Percentiles rank a stretch among this genome's conserved stretches.
Evolutionary conservation across 352 stramenopile species (phyloP).

Genomic region (Phytophthora fragariaefolia): DNA sequence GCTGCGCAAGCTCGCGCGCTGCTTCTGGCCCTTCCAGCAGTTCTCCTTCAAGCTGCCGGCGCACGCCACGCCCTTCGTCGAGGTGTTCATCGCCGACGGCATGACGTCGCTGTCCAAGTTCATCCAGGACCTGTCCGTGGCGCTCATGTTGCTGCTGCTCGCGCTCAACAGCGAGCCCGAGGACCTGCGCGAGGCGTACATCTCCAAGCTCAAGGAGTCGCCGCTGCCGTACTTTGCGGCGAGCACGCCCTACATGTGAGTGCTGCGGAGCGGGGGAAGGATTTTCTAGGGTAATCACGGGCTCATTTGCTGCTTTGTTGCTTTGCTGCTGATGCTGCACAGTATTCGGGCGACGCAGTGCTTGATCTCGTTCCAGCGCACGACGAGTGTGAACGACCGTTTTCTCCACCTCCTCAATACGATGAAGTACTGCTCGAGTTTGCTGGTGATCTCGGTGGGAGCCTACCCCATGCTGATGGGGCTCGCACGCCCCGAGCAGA

Average conservation of each 20-base stretch:
- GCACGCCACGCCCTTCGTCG: conserved; percentile 70
- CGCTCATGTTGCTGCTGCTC: conserved; percentile 65
- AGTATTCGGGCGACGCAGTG: conserved; percentile 84
- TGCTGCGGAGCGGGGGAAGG: background rate
- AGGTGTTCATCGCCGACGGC: conserved; percentile 83
- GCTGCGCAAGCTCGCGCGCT: conserved; percentile 53
- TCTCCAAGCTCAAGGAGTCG: conserved; percentile 77
- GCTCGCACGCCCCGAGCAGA: conserved; percentile 51
- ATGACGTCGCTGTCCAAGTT: conserved; percentile 89
- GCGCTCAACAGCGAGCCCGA: conserved; percentile 58
- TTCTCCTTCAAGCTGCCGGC: conserved; percentile 59
- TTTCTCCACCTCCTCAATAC: conserved; percentile 88
- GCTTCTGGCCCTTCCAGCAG: conserved; percentile 75
- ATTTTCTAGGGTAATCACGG: too few relatives aligned
- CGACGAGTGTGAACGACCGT: conserved; percentile 66
- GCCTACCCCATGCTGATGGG: conserved; percentile 79
- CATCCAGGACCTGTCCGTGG: conserved; percentile 72
- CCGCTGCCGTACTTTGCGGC: conserved; percentile 76
- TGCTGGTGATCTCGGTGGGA: conserved; percentile 81
- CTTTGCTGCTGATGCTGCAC: too few relatives aligned
- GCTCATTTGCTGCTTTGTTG: too few relatives aligned
- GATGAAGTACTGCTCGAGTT: conserved; percentile 86
- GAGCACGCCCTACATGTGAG: conserved; percentile 77
- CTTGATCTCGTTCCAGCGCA: conserved; percentile 83
- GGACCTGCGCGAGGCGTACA: conserved; percentile 57